Evolutionary conservation across 495 filamentous ascomycete genomes (phyloP).

Genomic region (Geoglossum glabrum): DNA sequence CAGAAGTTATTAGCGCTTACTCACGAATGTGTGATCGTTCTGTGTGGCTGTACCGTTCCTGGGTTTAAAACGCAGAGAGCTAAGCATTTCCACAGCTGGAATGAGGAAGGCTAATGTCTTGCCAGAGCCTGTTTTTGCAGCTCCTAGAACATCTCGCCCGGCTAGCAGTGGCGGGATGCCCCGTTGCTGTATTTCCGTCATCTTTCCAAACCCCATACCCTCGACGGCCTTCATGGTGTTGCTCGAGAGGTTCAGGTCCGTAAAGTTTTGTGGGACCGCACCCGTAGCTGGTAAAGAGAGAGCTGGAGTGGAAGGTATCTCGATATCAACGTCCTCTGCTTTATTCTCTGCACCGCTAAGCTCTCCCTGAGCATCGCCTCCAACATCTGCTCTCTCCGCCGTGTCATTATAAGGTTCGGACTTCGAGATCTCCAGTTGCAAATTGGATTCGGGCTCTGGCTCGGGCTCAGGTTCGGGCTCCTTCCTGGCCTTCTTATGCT

Average conservation of each 20-base stretch:
- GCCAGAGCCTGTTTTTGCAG: slow-evolving; percentile 90
- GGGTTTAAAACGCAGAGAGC: slow-evolving; percentile 72
- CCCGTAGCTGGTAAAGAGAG: slow-evolving; percentile 36
- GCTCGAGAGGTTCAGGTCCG: slow-evolving; percentile 66
- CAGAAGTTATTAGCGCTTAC: not conserved
- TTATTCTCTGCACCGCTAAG: not conserved
- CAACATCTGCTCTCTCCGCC: slow-evolving; percentile 4
- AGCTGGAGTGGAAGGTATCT: slow-evolving; percentile 29
- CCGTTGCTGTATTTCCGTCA: slow-evolving; percentile 89
- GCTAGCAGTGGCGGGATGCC: slow-evolving; percentile 76
- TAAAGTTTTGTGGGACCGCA: slow-evolving; percentile 40
- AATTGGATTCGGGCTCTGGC: not conserved
- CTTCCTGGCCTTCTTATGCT: slow-evolving; percentile 17
- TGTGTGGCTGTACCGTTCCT: slow-evolving; percentile 34
- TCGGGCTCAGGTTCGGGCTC: slow-evolving; percentile 4
- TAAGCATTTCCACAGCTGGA: slow-evolving; percentile 86
- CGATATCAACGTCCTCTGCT: slow-evolving; percentile 12
- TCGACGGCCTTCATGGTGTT: slow-evolving; percentile 75
- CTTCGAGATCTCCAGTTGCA: not conserved
- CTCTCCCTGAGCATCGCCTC: slow-evolving; percentile 3
- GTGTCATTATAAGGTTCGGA: not conserved
- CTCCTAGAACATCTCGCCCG: slow-evolving; percentile 83
- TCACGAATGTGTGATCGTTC: slow-evolving; percentile 8
- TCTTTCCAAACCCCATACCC: slow-evolving; percentile 79
- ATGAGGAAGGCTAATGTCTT: slow-evolving; percentile 94